phyloP scores from a whole-genome alignment of 768 basidiomycete species.

The Leucosporidium yakuticum region DNA sequence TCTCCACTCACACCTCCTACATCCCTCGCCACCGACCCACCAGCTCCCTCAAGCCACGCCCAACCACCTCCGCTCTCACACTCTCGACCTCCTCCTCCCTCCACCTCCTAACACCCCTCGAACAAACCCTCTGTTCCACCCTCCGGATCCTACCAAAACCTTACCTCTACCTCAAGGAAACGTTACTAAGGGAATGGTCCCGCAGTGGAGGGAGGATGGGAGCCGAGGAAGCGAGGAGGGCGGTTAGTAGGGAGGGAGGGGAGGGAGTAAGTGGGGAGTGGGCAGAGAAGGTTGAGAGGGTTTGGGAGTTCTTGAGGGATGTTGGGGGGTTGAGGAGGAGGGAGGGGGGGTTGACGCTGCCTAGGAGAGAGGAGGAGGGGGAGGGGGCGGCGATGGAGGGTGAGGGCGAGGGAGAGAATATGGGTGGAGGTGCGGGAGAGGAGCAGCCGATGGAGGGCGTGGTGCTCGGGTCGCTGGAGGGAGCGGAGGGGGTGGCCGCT shows the following conservation, averaged over 20 bases:
- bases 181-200: conserved; percentile 85
- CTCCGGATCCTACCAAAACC: conserved; percentile 90
- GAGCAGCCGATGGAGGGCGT: no score
- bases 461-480: no score
- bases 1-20: background rate
- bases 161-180: conserved; percentile 92
- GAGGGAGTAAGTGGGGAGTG: conserved; percentile 48
- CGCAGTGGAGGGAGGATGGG: conserved; percentile 85
- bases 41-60: background rate
- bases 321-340: background rate
- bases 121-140: conserved; percentile 79
- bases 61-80: conserved; percentile 58
- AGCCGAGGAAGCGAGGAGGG: conserved; percentile 66
- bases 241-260: conserved; percentile 45
- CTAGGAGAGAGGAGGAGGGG: background rate
- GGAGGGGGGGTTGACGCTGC: background rate
- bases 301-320: conserved; percentile 54
- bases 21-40: background rate
- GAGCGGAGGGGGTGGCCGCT: no score
- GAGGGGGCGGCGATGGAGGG: no score
- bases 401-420: no score
- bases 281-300: conserved; percentile 41
- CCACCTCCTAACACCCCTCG: conserved; percentile 79
- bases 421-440: no score
- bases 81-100: conserved; percentile 83